Evolutionary conservation across 106 monocot species (phyloP).

Genomic region (Allium fistulosum): DNA sequence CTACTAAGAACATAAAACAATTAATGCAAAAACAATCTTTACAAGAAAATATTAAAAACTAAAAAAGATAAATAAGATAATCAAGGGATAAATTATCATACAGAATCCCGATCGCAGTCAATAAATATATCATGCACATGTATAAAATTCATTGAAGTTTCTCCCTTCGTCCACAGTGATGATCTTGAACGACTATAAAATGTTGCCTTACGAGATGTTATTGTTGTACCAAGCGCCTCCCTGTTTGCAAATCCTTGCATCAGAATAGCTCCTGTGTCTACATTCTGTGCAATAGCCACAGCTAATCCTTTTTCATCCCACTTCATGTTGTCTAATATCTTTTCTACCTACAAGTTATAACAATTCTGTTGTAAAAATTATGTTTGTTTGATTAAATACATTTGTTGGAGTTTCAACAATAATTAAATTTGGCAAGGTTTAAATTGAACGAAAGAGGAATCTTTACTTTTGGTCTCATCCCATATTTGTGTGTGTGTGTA

Average conservation of each 20-base stretch:
- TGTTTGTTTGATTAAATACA: too few relatives aligned
- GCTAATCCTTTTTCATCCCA: constrained; percentile 86
- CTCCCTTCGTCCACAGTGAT: constrained; percentile 93
- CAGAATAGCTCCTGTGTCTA: constrained; percentile 89
- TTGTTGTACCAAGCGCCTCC: constrained; percentile 70
- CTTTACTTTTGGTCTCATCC: too few relatives aligned
- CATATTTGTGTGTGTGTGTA: too few relatives aligned
- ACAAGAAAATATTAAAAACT: too few relatives aligned
- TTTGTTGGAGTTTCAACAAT: too few relatives aligned
- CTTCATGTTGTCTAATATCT: constrained; percentile 58
- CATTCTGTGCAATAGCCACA: constrained; percentile 88
- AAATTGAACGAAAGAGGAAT: too few relatives aligned
- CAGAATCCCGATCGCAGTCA: constrained; percentile 95
- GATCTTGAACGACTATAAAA: constrained; percentile 88
- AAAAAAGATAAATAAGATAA: neutral
- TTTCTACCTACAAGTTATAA: constrained; percentile 30
- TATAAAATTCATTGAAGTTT: constrained; percentile 90
- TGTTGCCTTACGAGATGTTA: constrained; percentile 75
- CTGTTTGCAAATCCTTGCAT: constrained; percentile 97
- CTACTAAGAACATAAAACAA: constrained; percentile 14
- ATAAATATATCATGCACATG: constrained; percentile 93
- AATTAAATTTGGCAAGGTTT: too few relatives aligned
- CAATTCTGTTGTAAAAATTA: too few relatives aligned
- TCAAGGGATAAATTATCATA: constrained; percentile 11
- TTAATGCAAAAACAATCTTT: too few relatives aligned